Percentiles rank a stretch among this genome's conserved stretches.
Conservation (phyloP, 805 yeast species). For the Wickerhamiella vanderwaltii region DNA sequence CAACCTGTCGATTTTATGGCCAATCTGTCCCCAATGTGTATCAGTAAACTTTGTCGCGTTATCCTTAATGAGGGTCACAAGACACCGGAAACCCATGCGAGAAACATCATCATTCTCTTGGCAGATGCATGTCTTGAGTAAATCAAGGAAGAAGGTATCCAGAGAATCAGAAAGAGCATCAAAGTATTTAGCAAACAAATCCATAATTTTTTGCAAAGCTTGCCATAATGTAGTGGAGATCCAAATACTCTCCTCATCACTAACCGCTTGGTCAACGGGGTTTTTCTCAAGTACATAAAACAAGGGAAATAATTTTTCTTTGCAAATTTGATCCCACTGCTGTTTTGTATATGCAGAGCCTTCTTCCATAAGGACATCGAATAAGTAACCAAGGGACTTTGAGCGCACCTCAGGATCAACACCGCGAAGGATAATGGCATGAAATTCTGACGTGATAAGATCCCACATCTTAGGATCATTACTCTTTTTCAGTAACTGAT, state of each 20-base stretch:
- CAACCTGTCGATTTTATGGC: slow-evolving; percentile 49
- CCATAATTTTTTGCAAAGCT: slow-evolving; percentile 79
- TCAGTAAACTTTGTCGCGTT: slow-evolving; percentile 53
- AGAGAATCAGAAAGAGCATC: slow-evolving; percentile 60
- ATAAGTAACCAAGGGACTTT: slow-evolving; percentile 68
- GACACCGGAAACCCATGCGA: slow-evolving; percentile 82
- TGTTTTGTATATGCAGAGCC: slow-evolving; percentile 63
- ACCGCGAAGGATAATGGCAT: slow-evolving; percentile 83
- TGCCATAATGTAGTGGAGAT: slow-evolving; percentile 90
- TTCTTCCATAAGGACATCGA: slow-evolving; percentile 64
- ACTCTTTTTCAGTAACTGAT: slow-evolving; percentile 28
- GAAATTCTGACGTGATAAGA: slow-evolving; percentile 58
- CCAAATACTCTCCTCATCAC: slow-evolving; percentile 92
- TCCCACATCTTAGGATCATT: slow-evolving; percentile 18
- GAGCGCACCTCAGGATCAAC: slow-evolving; percentile 91
- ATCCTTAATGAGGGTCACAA: slow-evolving; percentile 65
- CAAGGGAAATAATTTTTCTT: slow-evolving; percentile 74
- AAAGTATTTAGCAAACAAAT: slow-evolving; percentile 72
- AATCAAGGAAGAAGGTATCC: slow-evolving; percentile 65
- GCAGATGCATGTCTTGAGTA: slow-evolving; percentile 78
- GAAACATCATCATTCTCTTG: slow-evolving; percentile 97
- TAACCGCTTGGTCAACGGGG: slow-evolving; percentile 50
- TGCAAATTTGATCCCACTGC: slow-evolving; percentile 77
- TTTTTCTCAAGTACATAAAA: slow-evolving; percentile 60
- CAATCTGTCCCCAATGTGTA: slow-evolving; percentile 65